Evolutionary conservation across 345 rosid genomes (phyloP), one percentile per base, ranked within the genome.

Genomic region (Pistacia integerrima): DNA sequence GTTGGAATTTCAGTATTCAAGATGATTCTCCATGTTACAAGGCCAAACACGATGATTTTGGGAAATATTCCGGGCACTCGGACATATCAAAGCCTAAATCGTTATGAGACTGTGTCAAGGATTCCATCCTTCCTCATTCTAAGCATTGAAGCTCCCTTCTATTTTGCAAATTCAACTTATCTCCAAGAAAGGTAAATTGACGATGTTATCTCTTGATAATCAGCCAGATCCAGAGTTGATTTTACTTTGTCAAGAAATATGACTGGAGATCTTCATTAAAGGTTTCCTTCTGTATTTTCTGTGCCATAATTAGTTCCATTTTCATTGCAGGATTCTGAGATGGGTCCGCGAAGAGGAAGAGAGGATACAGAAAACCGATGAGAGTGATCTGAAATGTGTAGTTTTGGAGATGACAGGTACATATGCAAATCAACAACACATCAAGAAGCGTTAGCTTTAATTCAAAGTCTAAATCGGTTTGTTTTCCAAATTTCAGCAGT

Each of bases 11-110:
- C 84, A 1, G 35, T 81, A 0, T 58, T 81, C 73, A 78, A 71
- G 58, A 74, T 78, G 25, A 55, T 81, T 16, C 70, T 82, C 11
- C 72, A 78, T 3, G 67, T 77, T 13, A 58, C 81, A 0, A 74
- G 79, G 69, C 84, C 84, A 6, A 65, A 74, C 25, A 81, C 81
- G 4, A 5, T 41, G 20, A 14, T 62, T 12, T 8, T 82, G 70
- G 84, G 84, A 33, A 82, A 75, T 28, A 78, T 82, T n/a, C 56
- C 54, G 11, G 81, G 79, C 33, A 82, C 81, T 74, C 61, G 38
- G 3, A 70, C 70, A 55, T 81, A 48, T 51, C 76, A 16, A 8
- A 56, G 78, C 52, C 30, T 77, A 28, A 14, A 3, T 33, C 20
- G 67, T 5, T 81, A 74, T 35, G 2, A 55, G 14, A 51, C 60